Evolutionary conservation across 495 filamentous ascomycete genomes (phyloP), one percentile per base, ranked within the genome.

Genomic region (Poronia punctata): DNA sequence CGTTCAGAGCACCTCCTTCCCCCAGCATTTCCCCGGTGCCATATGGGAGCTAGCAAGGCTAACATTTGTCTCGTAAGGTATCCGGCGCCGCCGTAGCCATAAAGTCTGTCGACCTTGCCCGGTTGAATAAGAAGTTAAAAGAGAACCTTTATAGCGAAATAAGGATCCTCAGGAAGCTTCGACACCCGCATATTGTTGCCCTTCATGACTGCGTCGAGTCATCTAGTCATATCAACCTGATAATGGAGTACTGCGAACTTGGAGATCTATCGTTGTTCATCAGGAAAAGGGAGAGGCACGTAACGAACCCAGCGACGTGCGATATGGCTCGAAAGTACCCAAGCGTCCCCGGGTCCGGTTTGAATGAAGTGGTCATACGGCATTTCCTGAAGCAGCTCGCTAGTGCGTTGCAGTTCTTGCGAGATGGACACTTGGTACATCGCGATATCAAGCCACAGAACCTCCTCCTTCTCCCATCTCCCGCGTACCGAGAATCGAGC

Each of bases 381-480:
- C 92, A 98, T 68, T 98, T 98, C 54, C 68, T 95, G 32, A 93
- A 97, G 66, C 92, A 98, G 59, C 80, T 97, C 28, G 79, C 88
- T 7, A 95, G 89, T 58, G 90, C 92, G 12, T 72, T 98, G 35
- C 75, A 88, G 57, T 98, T 94, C 58, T 67, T 98, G 35, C 77
- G 88, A 16, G 74, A 80, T 39, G 76, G 79, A 51, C 84, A 95
- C 50, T 83, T 89, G 46, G 87, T 98, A 15, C 92, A 98, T 62
- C 87, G 92, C 26, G 92, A 98, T 53, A 86, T 98, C 53, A 98
- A 98, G 58, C 92, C 92, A 8, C 92, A 98, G 55, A 98, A 98
- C 52, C 77, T 98, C 3, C 69, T 98, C 4, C 70, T 98, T 11
- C 83, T 93, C 32, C 92, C 93, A 4, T 85, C 92, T 7, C 79